These are phyloP conservation scores for Coniochaeta sp. DNA, from an alignment of 2,329 filamentous ascomycete genomes.

Conservation along the genomic window DNA sequence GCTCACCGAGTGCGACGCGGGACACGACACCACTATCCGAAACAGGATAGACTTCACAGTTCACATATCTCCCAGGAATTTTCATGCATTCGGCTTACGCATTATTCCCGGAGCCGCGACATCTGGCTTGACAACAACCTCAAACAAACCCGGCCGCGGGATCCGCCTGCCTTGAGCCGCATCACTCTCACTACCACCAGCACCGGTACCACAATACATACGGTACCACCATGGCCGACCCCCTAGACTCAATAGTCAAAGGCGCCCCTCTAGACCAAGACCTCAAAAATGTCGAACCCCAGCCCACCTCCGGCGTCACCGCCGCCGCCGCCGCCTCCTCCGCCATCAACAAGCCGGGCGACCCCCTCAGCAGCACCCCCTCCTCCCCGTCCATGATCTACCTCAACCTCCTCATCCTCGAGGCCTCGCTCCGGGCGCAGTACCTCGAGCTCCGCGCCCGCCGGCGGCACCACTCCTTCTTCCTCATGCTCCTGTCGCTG, in stretches of 20 bases:
- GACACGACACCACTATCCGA: too few species aligned
- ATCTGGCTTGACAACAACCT: neutral
- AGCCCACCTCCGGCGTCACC: slow-evolving; percentile 49
- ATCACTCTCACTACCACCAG: neutral
- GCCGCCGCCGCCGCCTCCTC: too few species aligned
- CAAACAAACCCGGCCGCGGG: neutral
- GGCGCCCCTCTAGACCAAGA: slow-evolving; percentile 55
- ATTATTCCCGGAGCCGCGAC: neutral
- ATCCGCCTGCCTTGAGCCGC: neutral
- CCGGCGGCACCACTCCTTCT: slow-evolving; percentile 87
- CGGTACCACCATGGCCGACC: slow-evolving; percentile 61
- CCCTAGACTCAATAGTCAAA: slow-evolving; percentile 86
- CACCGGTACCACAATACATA: neutral
- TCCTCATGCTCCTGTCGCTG: slow-evolving; percentile 67
- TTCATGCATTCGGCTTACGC: neutral
- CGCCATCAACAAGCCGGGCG: slow-evolving; percentile 49
- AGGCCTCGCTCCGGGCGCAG: slow-evolving; percentile 86
- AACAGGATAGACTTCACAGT: too few species aligned
- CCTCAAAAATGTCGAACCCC: neutral
- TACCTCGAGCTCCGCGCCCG: slow-evolving; percentile 86
- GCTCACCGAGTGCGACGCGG: too few species aligned
- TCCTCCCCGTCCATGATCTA: slow-evolving; percentile 94
- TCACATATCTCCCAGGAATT: too few species aligned
- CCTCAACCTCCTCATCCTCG: slow-evolving; percentile 93
- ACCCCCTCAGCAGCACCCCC: slow-evolving; percentile 76